These are phyloP conservation scores for Yamadazyma sp. DNA, from an alignment of 1,139 yeast genomes.

Conservation along the genomic window DNA sequence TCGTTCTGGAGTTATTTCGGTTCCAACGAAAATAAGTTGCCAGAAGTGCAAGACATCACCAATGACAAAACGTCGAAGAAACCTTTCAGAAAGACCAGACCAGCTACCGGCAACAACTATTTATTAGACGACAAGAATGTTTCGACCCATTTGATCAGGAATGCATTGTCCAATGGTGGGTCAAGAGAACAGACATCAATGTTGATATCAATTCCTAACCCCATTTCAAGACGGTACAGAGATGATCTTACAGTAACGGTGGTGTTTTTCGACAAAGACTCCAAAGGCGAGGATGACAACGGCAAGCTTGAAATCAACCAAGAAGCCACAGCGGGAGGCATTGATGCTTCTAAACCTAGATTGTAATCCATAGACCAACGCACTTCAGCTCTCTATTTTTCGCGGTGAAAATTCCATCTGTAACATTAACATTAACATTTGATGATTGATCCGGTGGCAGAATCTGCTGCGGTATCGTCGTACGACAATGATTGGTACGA, in stretches of 20 bases:
- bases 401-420: not conserved
- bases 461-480: not conserved
- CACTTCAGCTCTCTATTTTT: not conserved
- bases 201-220: constrained; percentile 90
- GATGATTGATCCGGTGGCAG: constrained; percentile 1
- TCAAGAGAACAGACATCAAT: constrained; percentile 83
- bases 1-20: constrained; percentile 50
- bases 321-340: constrained; percentile 59
- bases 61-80: constrained; percentile 50
- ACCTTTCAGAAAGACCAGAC: constrained; percentile 44
- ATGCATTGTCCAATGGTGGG: constrained; percentile 89
- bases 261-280: constrained; percentile 75
- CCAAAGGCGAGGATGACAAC: constrained; percentile 38
- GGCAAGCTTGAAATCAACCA: constrained; percentile 56
- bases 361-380: constrained; percentile 17
- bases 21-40: constrained; percentile 52
- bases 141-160: constrained; percentile 89
- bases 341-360: constrained; percentile 50
- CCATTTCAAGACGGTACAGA: constrained; percentile 86
- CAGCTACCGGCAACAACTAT: constrained; percentile 39
- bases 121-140: constrained; percentile 80
- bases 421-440: not conserved
- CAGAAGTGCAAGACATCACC: constrained; percentile 62
- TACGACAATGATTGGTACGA: constrained; percentile 11
- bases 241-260: constrained; percentile 97